Evolutionary conservation across 2,329 filamentous ascomycete species (phyloP).

Genomic region (Ophiostoma sp.): DNA sequence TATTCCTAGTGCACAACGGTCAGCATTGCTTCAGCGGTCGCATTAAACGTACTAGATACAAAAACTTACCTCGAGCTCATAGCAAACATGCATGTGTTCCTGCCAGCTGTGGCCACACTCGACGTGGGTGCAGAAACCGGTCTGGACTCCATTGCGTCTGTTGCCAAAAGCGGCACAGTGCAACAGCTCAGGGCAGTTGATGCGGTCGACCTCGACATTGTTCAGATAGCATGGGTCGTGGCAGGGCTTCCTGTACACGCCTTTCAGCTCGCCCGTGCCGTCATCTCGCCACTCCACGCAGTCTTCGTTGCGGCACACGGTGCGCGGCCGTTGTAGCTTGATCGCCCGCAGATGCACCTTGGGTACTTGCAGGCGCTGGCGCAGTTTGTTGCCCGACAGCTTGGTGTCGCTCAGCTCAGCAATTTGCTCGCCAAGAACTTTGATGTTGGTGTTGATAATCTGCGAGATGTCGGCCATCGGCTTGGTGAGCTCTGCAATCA

Average conservation of each 20-base stretch:
- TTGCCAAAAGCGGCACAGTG: background rate
- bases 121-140: background rate
- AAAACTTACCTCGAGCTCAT: background rate
- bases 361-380: background rate
- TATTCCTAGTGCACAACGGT: background rate
- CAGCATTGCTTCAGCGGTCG: background rate
- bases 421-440: constrained; percentile 28
- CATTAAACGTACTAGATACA: background rate
- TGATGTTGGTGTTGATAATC: constrained; percentile 33
- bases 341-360: background rate
- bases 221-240: background rate
- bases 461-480: constrained; percentile 37
- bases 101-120: background rate
- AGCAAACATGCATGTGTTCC: background rate
- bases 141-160: no score
- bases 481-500: constrained; percentile 36
- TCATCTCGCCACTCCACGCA: background rate
- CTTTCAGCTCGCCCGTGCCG: background rate
- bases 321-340: background rate
- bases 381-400: background rate
- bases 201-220: background rate
- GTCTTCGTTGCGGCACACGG: background rate
- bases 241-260: background rate
- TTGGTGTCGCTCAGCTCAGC: background rate
- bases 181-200: background rate